Percentiles rank a stretch among this genome's conserved stretches.
These are phyloP conservation scores for Alnus glutinosa DNA, from an alignment of 306 rosid species.

Conservation along the genomic window DNA sequence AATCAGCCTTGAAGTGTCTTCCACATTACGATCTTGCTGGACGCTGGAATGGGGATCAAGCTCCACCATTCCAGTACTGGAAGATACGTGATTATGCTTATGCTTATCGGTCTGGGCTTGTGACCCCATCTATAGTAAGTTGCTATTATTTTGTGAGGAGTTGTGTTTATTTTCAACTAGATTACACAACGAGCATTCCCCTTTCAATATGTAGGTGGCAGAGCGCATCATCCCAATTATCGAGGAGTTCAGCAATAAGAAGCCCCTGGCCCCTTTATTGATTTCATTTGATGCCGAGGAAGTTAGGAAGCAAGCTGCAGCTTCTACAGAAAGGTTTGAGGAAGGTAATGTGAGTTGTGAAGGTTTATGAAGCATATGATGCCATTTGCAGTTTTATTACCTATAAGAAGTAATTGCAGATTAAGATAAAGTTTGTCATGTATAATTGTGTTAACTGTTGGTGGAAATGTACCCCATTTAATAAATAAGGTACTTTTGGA, in stretches of 20 bases:
- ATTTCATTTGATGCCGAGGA: constrained; percentile 78
- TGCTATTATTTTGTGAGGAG: constrained; percentile 21
- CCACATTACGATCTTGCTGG: constrained; percentile 67
- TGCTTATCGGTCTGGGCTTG: constrained; percentile 72
- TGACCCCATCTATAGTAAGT: constrained; percentile 75
- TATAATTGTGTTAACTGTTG: constrained; percentile 18
- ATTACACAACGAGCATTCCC: constrained; percentile 14
- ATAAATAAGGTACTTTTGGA: constrained; percentile 13
- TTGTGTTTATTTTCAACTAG: constrained; percentile 20
- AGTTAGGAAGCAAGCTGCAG: constrained; percentile 80
- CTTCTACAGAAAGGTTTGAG: constrained; percentile 83
- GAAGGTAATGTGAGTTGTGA: constrained; percentile 52
- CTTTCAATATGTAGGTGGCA: constrained; percentile 54
- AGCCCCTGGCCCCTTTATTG: constrained; percentile 65
- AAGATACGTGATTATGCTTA: constrained; percentile 91
- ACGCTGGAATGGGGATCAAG: constrained; percentile 36
- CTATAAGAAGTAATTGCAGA: not conserved
- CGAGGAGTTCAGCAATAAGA: constrained; percentile 54
- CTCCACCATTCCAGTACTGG: constrained; percentile 70
- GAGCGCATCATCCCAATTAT: constrained; percentile 68
- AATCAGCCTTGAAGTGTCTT: constrained; percentile 74
- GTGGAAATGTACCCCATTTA: constrained; percentile 11
- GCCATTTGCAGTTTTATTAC: not conserved
- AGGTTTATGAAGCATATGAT: not conserved
- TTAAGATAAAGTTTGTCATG: constrained; percentile 4